Percentiles rank a stretch among this genome's conserved stretches.
Conservation (phyloP, 306 rosid species). For the Oemleria cerasiformis region DNA sequence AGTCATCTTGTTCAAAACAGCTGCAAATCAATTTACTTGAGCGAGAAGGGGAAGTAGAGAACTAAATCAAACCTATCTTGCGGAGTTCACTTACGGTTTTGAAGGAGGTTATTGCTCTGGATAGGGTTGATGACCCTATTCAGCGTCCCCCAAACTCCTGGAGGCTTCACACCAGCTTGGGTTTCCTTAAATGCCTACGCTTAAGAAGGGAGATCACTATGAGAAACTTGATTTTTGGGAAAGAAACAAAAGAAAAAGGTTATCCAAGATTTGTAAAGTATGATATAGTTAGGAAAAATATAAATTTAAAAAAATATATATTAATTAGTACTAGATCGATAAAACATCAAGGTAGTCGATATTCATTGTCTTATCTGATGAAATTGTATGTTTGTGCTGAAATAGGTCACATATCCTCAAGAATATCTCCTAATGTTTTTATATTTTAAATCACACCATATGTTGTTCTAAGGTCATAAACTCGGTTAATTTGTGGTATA, state of each 20-base stretch:
- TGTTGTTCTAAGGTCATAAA: background rate
- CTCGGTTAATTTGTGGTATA: background rate
- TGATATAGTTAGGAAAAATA: background rate
- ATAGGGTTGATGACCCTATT: slow-evolving; percentile 55
- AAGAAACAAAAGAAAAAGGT: background rate
- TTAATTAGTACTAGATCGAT: background rate
- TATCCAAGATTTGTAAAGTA: background rate
- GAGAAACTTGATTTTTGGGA: slow-evolving; percentile 8
- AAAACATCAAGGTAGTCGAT: background rate
- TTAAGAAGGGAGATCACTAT: slow-evolving; percentile 4
- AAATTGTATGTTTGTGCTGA: background rate
- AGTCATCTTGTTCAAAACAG: background rate
- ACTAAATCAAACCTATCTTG: slow-evolving; percentile 14
- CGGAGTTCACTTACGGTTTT: slow-evolving; percentile 42
- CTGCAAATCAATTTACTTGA: background rate
- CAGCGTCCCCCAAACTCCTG: slow-evolving; percentile 84
- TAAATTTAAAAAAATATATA: background rate
- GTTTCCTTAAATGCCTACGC: slow-evolving; percentile 64
- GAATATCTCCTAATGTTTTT: background rate
- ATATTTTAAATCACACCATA: background rate
- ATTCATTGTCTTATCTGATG: background rate
- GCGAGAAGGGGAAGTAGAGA: slow-evolving; percentile 15
- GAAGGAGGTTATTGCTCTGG: slow-evolving; percentile 41
- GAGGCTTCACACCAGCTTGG: slow-evolving; percentile 53
- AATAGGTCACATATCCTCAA: background rate